Base-by-base conservation (phyloP, 1,284 basidiomycete species). In the Trichosporon sp. region DNA sequence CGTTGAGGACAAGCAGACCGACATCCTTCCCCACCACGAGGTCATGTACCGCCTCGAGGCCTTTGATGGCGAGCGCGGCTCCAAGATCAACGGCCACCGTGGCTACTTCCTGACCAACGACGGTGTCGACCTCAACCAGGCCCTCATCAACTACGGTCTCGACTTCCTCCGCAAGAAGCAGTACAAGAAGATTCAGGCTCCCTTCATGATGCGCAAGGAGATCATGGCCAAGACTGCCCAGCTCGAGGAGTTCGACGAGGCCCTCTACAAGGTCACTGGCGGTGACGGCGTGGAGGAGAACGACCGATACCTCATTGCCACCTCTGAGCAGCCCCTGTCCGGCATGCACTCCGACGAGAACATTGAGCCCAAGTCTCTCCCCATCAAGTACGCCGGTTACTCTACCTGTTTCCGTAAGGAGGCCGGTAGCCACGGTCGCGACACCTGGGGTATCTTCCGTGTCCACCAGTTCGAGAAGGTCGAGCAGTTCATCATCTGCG, bases 391-490 rank as follows among this genome's bases (percentile, higher is more conserved):
- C 80, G 88, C 88, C 32, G 88, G 88, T 40, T 89, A 89, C 83
- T 89, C 88, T 79, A 99, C 96, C n/a, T 99, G 96, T 84, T 99
- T 99, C 91, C 90, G 97, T 65, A 99, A 98, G 85, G 96, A 99
- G 86, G 96, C 96, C 3, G 97, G 96, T 65, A 92, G 93, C 4
- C 94, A 95, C 61, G 97, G 97, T 14, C 91, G 94, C 70, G 97
- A 99, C 80, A 98, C 97, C 86, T 98, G 96, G 95, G 97, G 96
- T 71, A 98, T 98, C 85, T 99, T 99, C 90, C 93, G 97, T 46
- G 96, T 99, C 67, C 97, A 99, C 84, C 97, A 99, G 85, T 99
- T 99, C 78, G 97, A 99, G 86, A 99, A 99, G 86, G 89, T 99
- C 68, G 97, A 99, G 84, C 88, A 97, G 86, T 99, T 99, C 86